A percentile compares a stretch with the other conserved stretches of the same genome.
Evolutionary conservation across 768 basidiomycete genomes (phyloP).

Genomic region (Boletellus ananiceps): DNA sequence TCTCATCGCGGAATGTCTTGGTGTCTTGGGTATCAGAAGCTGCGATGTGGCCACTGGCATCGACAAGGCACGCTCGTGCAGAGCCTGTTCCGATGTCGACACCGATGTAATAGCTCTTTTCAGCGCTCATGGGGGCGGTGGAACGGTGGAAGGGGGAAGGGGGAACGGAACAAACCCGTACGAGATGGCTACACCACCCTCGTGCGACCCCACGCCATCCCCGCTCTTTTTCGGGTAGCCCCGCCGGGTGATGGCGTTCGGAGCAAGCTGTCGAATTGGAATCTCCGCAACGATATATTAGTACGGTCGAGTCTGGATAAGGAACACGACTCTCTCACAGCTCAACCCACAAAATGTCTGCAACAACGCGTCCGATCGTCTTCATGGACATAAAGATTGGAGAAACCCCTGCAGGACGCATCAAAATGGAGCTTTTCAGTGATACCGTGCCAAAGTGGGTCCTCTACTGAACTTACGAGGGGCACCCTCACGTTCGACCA

Average conservation of each 20-base stretch:
- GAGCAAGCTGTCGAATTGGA: neutral
- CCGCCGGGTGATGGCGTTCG: neutral
- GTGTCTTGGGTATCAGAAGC: conserved; percentile 80
- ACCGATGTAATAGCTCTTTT: conserved; percentile 57
- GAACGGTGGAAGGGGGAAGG: neutral
- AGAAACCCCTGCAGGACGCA: conserved; percentile 88
- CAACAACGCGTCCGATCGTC: conserved; percentile 72
- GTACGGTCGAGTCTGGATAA: too few relatives aligned
- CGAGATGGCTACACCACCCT: conserved; percentile 12
- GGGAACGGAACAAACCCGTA: conserved; percentile 2
- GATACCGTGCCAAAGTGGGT: conserved; percentile 92
- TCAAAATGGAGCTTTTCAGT: conserved; percentile 97
- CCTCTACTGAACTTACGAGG: neutral
- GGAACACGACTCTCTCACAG: neutral
- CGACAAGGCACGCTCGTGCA: conserved; percentile 80
- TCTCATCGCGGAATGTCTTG: conserved; percentile 77
- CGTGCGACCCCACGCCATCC: neutral
- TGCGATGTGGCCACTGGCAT: conserved; percentile 59
- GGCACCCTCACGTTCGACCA: conserved; percentile 28
- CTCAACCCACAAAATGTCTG: conserved; percentile 33
- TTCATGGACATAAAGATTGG: conserved; percentile 98
- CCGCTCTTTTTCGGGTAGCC: conserved; percentile 1
- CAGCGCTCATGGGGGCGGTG: conserved; percentile 30
- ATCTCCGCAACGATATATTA: too few relatives aligned
- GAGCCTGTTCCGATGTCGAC: conserved; percentile 93